Evolutionary conservation across 1,139 yeast species (phyloP), one percentile per base, ranked within the genome.

Genomic region (Wickerhamomyces sp.): DNA sequence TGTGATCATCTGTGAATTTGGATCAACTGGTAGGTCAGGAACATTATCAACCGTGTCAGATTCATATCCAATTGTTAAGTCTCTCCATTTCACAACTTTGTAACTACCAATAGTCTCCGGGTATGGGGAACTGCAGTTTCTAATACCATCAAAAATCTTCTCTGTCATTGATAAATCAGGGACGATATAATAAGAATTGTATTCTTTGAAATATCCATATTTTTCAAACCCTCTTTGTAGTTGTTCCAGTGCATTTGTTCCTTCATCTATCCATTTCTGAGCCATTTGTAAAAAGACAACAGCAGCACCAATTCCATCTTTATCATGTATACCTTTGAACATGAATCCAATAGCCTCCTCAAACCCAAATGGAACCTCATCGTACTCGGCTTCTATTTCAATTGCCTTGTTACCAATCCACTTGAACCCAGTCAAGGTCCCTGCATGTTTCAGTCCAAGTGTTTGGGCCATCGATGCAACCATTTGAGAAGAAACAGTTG

Each of bases 261-360:
- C 65, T 15, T 56, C 50, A 2, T 72, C 69, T 37, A 52, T 51
- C 79, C 81, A 79, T 38, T 62, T 60, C 50, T 76, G 70, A 47
- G 79, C 78, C 65, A 91, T 74, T 63, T 86, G 95, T 43, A 89
- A 66, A 68, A 90, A 91, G n/a, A 87, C 76, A 10, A 75, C 67
- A 2, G 90, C 79, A 0, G 98, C 97, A 31, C 90, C 71, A 27
- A 93, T 76, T 1, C 99, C 99, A 61, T 93, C 99, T 65, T 93
- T 93, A 62, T 93, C 99, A 63, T 86, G 89, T 40, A 86, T 88
- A n/a, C 79, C 72, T 27, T 78, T 70, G 58, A 90, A 88, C 97
- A 93, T 89, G 67, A 81, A 93, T 4, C 99, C 99, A 55, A 93
- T 85, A 6, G 98, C 98, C 61, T 93, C 99, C 63, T 93, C 99